Evolutionary conservation across 768 basidiomycete species (phyloP).

Genomic region (Leccinum olivaceopallidum): DNA sequence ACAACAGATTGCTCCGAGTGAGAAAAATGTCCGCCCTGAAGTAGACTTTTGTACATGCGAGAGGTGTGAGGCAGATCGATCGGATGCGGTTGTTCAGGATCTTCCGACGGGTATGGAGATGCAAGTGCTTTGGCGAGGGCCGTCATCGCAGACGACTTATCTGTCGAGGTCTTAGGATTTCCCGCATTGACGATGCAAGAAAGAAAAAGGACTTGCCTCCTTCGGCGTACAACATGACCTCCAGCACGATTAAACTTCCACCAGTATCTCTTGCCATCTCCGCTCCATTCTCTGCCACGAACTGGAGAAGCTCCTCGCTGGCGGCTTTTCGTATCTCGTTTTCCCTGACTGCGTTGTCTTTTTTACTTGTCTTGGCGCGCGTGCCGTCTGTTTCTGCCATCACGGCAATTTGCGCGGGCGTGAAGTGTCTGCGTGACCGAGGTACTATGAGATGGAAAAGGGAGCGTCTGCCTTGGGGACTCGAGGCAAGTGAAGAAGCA

Average conservation of each 20-base stretch:
- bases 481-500: constrained; percentile 56
- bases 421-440: constrained; percentile 83
- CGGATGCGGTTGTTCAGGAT: constrained; percentile 53
- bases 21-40: constrained; percentile 90
- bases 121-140: constrained; percentile 61
- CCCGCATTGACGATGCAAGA: background rate
- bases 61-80: constrained; percentile 84
- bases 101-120: constrained; percentile 54
- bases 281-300: constrained; percentile 63
- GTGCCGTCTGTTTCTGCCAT: constrained; percentile 74
- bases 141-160: constrained; percentile 64
- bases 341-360: constrained; percentile 59
- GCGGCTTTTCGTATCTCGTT: constrained; percentile 74
- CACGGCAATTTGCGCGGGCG: constrained; percentile 70
- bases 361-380: constrained; percentile 81
- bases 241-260: constrained; percentile 74
- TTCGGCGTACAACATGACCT: constrained; percentile 83
- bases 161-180: constrained; percentile 38
- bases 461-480: constrained; percentile 76
- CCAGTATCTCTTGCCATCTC: constrained; percentile 71
- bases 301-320: constrained; percentile 71
- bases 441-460: constrained; percentile 83
- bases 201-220: constrained; percentile 54
- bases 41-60: constrained; percentile 82
- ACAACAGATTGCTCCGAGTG: constrained; percentile 57